Evolutionary conservation across 2,329 filamentous ascomycete species (phyloP), one percentile per base, ranked within the genome.

Genomic region (Microsporum canis): DNA sequence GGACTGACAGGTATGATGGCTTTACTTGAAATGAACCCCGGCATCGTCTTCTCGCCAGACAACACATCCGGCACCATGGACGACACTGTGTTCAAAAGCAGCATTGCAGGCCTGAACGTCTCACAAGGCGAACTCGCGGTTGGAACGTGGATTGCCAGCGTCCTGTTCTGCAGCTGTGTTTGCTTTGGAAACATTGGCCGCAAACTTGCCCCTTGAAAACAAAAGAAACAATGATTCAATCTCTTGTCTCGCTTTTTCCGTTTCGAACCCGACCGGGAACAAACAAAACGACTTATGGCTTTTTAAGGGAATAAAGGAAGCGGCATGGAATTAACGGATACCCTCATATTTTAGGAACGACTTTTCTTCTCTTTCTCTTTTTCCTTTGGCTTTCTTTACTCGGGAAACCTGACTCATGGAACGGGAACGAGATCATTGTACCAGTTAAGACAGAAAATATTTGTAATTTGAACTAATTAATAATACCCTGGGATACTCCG

Each of bases 171-270:
- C 75, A 95, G 89, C 69, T 91, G 89, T 67, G 84, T 97, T 7
- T 96, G 91, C 75, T 96, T 99, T 78, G 94, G 94, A 8, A 97
- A 96, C 71, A 90, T 99, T 70, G 94, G 94, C 10, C 81, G 94
- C 64, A 81, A 89, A 64, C 75, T 97, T 29, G 53, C 61, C 5
- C 39, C 41, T 10, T 60, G 45, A 58, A 23, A 23, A 23, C 17
- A 23, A 23, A 23, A 23, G 4, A 38, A 31, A 34, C 27, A 34
- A n/a, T 53, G 27, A 34, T 34, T 23, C 17, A 23, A 23, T 23
- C 17, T 23, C 17, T 23, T 34, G 27, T 34, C 5, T 33, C 49
- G 23, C 49, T 31, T 33, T 34, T 53, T 53, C 31, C 14, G 27
- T 33, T 34, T 53, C 14, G 29, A 53, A 23, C 49, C 12, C 17